phyloP scores from a whole-genome alignment of 176 grass and related monocot genomes.

The Eragrostis nindensis region DNA sequence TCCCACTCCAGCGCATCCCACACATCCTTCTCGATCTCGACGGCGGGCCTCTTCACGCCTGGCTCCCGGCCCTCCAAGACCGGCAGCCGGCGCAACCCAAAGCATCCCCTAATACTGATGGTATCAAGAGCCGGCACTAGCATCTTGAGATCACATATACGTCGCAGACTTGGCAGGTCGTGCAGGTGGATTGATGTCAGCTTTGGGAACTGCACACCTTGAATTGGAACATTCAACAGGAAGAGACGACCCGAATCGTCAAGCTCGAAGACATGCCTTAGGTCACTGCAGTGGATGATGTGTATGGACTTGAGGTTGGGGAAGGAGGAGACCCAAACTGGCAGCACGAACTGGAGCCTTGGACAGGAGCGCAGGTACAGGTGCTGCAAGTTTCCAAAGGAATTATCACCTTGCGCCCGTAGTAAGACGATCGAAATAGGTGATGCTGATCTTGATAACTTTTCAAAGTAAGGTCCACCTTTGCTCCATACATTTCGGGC shows the following conservation, averaged over 20 bases:
- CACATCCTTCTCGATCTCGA: conserved; percentile 35
- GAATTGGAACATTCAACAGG: too few species aligned
- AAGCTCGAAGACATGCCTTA: background rate
- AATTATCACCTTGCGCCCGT: accelerated
- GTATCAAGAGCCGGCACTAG: background rate
- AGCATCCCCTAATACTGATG: conserved; percentile 32
- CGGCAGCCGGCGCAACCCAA: background rate
- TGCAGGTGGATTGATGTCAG: conserved; percentile 17
- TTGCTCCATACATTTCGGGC: conserved; percentile 13
- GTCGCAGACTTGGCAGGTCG: background rate
- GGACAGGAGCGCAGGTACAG: conserved; percentile 1
- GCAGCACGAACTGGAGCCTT: background rate
- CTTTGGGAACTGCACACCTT: background rate
- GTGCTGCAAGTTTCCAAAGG: background rate
- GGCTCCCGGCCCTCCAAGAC: background rate
- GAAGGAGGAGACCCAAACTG: background rate
- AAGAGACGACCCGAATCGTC: too few species aligned
- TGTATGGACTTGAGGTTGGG: background rate
- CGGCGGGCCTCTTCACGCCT: background rate
- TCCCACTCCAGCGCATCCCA: conserved; percentile 38
- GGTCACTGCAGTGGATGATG: conserved; percentile 35
- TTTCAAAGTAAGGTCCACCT: too few species aligned
- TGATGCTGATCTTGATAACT: too few species aligned
- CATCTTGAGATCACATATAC: conserved; percentile 34
- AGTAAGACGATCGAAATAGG: too few species aligned